Evolutionary conservation across 495 filamentous ascomycete genomes (phyloP), one percentile per base, ranked within the genome.

Genomic region (Trypethelium eluteriae): DNA sequence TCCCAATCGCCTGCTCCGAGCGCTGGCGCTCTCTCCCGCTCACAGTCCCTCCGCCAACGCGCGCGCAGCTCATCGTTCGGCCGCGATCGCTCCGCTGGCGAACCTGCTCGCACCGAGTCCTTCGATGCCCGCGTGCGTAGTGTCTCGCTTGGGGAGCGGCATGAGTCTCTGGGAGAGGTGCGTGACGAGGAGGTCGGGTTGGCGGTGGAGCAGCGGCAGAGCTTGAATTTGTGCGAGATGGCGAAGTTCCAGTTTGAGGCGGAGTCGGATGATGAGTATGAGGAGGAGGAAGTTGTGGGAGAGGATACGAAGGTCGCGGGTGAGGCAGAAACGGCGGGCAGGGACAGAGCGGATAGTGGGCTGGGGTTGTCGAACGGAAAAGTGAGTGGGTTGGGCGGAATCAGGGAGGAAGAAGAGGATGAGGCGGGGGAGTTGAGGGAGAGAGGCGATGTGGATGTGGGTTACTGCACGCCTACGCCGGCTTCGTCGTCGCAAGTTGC

Each of bases 91-190:
- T 59, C 53, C 5, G 9, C 14, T 14, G 18, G 32, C 53, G 53
- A 53, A 25, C 25, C 25, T 1, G 25, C 25, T 53, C 41, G 41
- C 41, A n/a, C 10, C 53, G 53, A 59, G 18, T 59, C 32, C 6
- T 59, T 59, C 32, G 53, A 59, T 59, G 53, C 53, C 6, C 53
- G 53, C 53, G 53, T 35, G 32, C 53, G 53, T 32, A 59, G 53
- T 59, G 3, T 2, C 7, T 59, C 53, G 5, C 53, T 59, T 36
- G 53, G 53, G 25, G 53, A 59, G 32, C 53, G 53, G 18, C 53
- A 32, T 7, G 32, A 2, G 2, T 59, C 53, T 3, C 34, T 59
- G 6, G 53, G 53, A 7, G 53, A 59, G 32, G 53, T 59, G 18
- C 53, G 53, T 32, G 32, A 59, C 32, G 7, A 59, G 6, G 53